These are phyloP conservation scores for Phylloporus scabripes DNA, from an alignment of 768 basidiomycete species.

Conservation along the genomic window DNA sequence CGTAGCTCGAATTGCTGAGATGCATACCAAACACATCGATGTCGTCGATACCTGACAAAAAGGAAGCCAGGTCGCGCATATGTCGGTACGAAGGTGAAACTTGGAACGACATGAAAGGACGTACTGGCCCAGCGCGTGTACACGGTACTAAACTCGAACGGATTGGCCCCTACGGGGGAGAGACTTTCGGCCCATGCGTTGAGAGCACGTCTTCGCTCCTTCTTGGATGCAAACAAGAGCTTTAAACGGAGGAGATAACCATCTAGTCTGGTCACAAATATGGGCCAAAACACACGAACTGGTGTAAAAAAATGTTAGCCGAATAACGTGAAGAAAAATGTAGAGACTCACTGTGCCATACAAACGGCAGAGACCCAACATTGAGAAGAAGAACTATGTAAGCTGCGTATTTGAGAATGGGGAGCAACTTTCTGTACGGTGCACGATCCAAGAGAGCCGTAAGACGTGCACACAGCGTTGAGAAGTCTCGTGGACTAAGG, in stretches of 20 bases:
- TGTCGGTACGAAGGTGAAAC: neutral
- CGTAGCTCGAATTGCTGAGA: slow-evolving; percentile 77
- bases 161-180: slow-evolving; percentile 51
- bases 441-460: slow-evolving; percentile 1
- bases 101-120: neutral
- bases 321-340: neutral
- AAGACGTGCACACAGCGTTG: slow-evolving; percentile 3
- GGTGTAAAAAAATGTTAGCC: neutral
- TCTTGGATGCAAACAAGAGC: slow-evolving; percentile 35
- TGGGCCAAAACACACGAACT: slow-evolving; percentile 54
- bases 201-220: slow-evolving; percentile 30
- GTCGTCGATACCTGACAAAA: slow-evolving; percentile 56
- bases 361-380: slow-evolving; percentile 53
- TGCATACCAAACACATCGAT: slow-evolving; percentile 62
- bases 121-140: slow-evolving; percentile 55
- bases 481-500: neutral
- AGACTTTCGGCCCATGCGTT: slow-evolving; percentile 44
- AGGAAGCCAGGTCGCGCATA: neutral
- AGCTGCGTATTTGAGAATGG: slow-evolving; percentile 15
- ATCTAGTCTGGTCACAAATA: slow-evolving; percentile 32
- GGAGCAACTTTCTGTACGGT: slow-evolving; percentile 2
- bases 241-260: slow-evolving; percentile 31
- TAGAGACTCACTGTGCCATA: slow-evolving; percentile 59
- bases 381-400: slow-evolving; percentile 53
- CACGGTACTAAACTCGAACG: slow-evolving; percentile 40